Conservation (phyloP, 2,329 filamentous ascomycete species). For the Trichoderma hamatum region DNA sequence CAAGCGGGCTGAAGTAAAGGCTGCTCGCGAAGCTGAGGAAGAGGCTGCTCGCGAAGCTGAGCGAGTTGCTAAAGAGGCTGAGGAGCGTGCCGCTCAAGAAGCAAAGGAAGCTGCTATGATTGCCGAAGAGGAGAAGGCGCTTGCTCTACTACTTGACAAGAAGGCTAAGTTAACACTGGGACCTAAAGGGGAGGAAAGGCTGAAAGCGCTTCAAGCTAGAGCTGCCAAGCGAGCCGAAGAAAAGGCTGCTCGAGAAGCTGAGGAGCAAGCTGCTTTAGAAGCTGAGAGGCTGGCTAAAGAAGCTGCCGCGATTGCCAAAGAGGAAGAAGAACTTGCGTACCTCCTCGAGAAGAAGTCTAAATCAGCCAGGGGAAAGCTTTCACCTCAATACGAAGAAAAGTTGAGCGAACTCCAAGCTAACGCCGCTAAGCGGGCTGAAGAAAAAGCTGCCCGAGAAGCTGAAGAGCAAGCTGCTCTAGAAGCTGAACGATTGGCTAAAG, state of each 20-base stretch:
- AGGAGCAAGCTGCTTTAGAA: constrained; percentile 31
- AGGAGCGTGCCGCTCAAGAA: constrained; percentile 39
- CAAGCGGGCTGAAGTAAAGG: constrained; percentile 29
- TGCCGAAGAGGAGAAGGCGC: background rate
- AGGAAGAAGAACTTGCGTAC: constrained; percentile 32
- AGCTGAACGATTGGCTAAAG: constrained; percentile 42
- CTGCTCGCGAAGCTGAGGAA: constrained; percentile 35
- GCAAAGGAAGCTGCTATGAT: constrained; percentile 26
- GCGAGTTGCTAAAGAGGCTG: constrained; percentile 44
- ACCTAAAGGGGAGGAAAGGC: constrained; percentile 1
- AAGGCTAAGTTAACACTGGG: background rate
- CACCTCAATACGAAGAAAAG: constrained; percentile 34
- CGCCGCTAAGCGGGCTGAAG: constrained; percentile 22
- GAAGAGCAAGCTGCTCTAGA: constrained; percentile 30
- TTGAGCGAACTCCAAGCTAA: constrained; percentile 31
- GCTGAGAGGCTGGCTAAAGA: constrained; percentile 33
- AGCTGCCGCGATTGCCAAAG: constrained; percentile 29
- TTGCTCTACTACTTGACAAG: constrained; percentile 37
- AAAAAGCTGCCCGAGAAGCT: constrained; percentile 34
- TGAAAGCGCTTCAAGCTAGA: constrained; percentile 4
- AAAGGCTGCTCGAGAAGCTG: constrained; percentile 34
- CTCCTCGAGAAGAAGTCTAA: constrained; percentile 49
- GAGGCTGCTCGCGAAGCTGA: constrained; percentile 32
- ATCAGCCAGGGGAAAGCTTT: background rate
- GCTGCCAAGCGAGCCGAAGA: constrained; percentile 21